Evolutionary conservation across 2,329 filamentous ascomycete genomes (phyloP).

Genomic region (Epichloe aotearoae): DNA sequence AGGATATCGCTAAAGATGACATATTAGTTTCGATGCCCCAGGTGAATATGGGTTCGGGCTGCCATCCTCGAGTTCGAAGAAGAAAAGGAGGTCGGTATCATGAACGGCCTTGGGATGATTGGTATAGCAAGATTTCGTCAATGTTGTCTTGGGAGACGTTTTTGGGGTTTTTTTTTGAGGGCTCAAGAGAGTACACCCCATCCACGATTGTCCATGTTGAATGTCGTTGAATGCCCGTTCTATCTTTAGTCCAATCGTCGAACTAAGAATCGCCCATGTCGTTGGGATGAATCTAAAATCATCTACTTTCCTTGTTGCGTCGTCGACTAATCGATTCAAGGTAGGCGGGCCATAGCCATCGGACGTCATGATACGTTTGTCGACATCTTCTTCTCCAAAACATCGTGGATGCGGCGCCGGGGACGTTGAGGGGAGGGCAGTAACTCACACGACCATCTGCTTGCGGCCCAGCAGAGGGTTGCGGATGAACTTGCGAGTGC

Average conservation of each 20-base stretch:
- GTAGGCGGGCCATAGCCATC: not conserved
- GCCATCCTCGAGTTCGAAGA: not conserved
- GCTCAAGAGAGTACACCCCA: too few relatives aligned
- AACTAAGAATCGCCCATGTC: not conserved
- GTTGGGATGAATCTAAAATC: not conserved
- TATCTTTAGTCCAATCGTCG: not conserved
- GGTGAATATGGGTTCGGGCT: not conserved
- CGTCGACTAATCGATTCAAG: not conserved
- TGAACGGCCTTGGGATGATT: slow-evolving; percentile 1
- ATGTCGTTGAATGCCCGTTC: not conserved
- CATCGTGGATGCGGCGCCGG: not conserved
- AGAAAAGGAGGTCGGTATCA: slow-evolving; percentile 2
- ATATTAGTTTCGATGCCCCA: slow-evolving; percentile 3
- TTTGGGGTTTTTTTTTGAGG: too few relatives aligned
- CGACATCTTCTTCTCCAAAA: slow-evolving; percentile 1
- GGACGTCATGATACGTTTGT: slow-evolving; percentile 1
- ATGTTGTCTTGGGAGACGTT: not conserved
- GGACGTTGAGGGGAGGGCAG: not conserved
- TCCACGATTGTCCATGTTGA: not conserved
- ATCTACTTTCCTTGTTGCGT: not conserved
- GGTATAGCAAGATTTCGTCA: not conserved
- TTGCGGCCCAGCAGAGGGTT: slow-evolving; percentile 97
- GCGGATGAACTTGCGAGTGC: slow-evolving; percentile 99
- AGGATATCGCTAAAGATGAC: slow-evolving; percentile 72
- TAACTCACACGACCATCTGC: slow-evolving; percentile 98